A percentile compares a stretch with the other conserved stretches of the same genome.
These are phyloP conservation scores for Mediolabrus comicus DNA, from an alignment of 108 stramenopile species.

Conservation along the genomic window DNA sequence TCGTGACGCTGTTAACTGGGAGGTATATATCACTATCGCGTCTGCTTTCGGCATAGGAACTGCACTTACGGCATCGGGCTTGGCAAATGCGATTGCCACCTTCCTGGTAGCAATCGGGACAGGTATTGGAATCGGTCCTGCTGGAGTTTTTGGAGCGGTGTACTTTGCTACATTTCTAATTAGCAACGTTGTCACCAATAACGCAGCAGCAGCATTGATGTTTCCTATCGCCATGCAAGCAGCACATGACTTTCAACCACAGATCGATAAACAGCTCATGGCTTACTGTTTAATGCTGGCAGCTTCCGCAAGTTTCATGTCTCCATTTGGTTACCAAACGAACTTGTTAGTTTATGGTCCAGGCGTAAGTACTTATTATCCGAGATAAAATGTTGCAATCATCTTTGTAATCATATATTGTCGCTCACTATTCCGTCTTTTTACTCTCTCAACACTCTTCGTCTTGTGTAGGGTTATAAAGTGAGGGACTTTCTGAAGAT, in stretches of 20 bases:
- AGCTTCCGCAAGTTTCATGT: slow-evolving; percentile 80
- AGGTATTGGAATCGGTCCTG: slow-evolving; percentile 57
- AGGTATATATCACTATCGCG: slow-evolving; percentile 78
- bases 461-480: slow-evolving; percentile 55
- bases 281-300: slow-evolving; percentile 77
- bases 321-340: slow-evolving; percentile 80
- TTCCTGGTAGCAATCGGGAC: slow-evolving; percentile 56
- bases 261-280: slow-evolving; percentile 60
- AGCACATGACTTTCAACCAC: slow-evolving; percentile 52
- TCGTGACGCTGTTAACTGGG: slow-evolving; percentile 82
- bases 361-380: slow-evolving; percentile 17
- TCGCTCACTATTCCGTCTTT: too few species aligned
- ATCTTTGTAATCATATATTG: too few species aligned
- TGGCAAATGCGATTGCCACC: slow-evolving; percentile 65
- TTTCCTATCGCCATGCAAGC: slow-evolving; percentile 86
- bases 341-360: slow-evolving; percentile 86
- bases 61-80: slow-evolving; percentile 77
- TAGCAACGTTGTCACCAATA: slow-evolving; percentile 82
- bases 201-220: slow-evolving; percentile 85
- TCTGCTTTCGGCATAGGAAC: slow-evolving; percentile 81
- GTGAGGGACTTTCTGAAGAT: slow-evolving; percentile 63
- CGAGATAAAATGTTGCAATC: not conserved
- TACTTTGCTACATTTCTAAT: slow-evolving; percentile 85
- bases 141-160: slow-evolving; percentile 80
- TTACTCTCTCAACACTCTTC: too few species aligned